phyloP scores from a whole-genome alignment of 805 yeast species.

The Teunomyces funiuensis region DNA sequence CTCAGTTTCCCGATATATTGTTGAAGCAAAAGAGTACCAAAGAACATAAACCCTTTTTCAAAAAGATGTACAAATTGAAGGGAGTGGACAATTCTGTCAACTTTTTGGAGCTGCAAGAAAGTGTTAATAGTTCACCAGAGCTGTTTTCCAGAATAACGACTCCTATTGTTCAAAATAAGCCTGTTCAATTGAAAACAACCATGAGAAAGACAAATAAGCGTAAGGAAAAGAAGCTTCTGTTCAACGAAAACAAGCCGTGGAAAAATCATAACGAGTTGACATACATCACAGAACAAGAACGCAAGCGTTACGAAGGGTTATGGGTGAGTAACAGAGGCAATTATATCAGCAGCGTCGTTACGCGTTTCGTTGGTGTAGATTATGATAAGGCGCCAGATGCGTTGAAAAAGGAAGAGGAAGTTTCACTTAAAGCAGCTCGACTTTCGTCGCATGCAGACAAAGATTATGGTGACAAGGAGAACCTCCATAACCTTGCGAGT shows the following conservation, averaged over 20 bases:
- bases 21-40: slow-evolving; percentile 11
- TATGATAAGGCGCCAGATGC: slow-evolving; percentile 14
- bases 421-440: slow-evolving; percentile 32
- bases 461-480: slow-evolving; percentile 23
- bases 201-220: slow-evolving; percentile 45
- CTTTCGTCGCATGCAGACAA: slow-evolving; percentile 30
- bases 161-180: slow-evolving; percentile 8
- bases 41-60: slow-evolving; percentile 19
- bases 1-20: slow-evolving; percentile 34
- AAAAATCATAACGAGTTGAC: slow-evolving; percentile 68
- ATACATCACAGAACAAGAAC: slow-evolving; percentile 58
- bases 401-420: slow-evolving; percentile 14
- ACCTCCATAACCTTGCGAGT: slow-evolving; percentile 29
- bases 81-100: slow-evolving; percentile 2
- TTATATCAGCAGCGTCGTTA: slow-evolving; percentile 45
- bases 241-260: slow-evolving; percentile 94
- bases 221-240: slow-evolving; percentile 43
- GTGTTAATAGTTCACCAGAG: not conserved
- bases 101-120: not conserved
- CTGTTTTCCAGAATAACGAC: slow-evolving; percentile 2
- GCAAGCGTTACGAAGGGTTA: slow-evolving; percentile 87
- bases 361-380: slow-evolving; percentile 30
- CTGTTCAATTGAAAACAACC: slow-evolving; percentile 49
- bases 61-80: slow-evolving; percentile 16
- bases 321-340: slow-evolving; percentile 87